These are phyloP conservation scores for Aspergillus haitiensis DNA, from an alignment of 495 filamentous ascomycete species.

Conservation along the genomic window DNA sequence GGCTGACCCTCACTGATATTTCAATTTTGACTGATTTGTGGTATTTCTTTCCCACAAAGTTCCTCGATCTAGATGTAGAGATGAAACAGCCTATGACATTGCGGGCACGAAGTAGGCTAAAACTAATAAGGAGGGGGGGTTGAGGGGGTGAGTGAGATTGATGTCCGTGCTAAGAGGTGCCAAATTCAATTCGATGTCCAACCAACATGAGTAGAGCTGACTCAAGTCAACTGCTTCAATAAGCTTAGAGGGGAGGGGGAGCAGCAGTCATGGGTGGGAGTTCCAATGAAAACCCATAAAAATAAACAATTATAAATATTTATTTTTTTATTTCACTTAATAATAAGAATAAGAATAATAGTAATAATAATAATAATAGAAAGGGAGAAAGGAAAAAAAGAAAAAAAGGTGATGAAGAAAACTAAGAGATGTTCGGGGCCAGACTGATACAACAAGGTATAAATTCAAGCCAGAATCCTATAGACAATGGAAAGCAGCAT, in stretches of 20 bases:
- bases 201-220: constrained; percentile 2
- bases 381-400: constrained; percentile 6
- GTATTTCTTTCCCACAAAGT: constrained; percentile 7
- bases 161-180: constrained; percentile 23
- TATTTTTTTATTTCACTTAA: too few species aligned
- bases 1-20: constrained; percentile 18
- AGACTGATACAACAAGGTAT: too few species aligned
- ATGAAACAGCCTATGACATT: constrained; percentile 17
- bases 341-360: too few species aligned
- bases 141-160: constrained; percentile 9
- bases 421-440: too few species aligned
- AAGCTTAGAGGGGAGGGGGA: constrained; percentile 8
- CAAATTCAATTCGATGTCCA: constrained; percentile 14
- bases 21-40: constrained; percentile 14
- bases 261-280: too few species aligned
- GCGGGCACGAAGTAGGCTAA: constrained; percentile 18
- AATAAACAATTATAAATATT: too few species aligned
- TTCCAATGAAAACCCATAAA: too few species aligned
- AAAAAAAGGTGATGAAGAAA: background rate
- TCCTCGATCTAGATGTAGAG: constrained; percentile 18
- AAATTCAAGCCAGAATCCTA: too few species aligned
- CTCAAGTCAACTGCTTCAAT: constrained; percentile 12
- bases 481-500: too few species aligned
- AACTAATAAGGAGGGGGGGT: constrained; percentile 12
- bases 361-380: background rate